Evolutionary conservation across 139 green algal genomes (phyloP).

Genomic region (Desmodesmus armatus): DNA sequence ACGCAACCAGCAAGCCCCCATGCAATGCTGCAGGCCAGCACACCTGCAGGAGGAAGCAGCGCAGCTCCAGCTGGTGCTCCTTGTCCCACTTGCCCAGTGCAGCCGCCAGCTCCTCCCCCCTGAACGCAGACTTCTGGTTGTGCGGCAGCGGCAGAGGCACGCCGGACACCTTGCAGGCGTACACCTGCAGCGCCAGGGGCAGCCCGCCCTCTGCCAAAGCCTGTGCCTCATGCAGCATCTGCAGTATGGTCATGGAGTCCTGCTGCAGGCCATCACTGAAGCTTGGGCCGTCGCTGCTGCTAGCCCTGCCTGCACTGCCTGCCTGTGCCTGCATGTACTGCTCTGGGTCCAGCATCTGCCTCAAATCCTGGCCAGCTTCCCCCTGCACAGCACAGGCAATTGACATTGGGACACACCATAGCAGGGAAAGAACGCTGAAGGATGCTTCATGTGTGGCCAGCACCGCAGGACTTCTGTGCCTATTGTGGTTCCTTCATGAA

Average conservation of each 20-base stretch:
- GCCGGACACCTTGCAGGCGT: neutral
- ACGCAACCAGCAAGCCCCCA: neutral
- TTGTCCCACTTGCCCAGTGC: neutral
- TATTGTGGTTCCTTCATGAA: no score
- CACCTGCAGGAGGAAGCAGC: slow-evolving; percentile 22
- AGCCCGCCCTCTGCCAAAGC: neutral
- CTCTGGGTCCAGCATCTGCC: neutral
- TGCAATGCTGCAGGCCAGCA: neutral
- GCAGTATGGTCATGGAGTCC: slow-evolving; percentile 18
- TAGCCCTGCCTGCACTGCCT: neutral
- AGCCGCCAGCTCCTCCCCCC: neutral
- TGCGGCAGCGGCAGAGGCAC: neutral
- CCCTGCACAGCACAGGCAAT: no score
- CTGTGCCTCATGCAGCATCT: slow-evolving; percentile 1
- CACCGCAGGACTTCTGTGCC: no score
- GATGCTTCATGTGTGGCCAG: no score
- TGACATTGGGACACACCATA: no score
- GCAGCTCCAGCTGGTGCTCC: slow-evolving; percentile 21
- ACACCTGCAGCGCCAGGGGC: slow-evolving; percentile 37
- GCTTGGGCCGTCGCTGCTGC: neutral
- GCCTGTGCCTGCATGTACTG: neutral
- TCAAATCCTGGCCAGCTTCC: neutral
- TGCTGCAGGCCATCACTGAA: neutral
- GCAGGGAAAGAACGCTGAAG: no score
- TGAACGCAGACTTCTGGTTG: no score